Percentiles rank a stretch among this genome's conserved stretches.
These are phyloP conservation scores for Terfezia boudieri DNA, from an alignment of 495 filamentous ascomycete genomes.

Conservation along the genomic window DNA sequence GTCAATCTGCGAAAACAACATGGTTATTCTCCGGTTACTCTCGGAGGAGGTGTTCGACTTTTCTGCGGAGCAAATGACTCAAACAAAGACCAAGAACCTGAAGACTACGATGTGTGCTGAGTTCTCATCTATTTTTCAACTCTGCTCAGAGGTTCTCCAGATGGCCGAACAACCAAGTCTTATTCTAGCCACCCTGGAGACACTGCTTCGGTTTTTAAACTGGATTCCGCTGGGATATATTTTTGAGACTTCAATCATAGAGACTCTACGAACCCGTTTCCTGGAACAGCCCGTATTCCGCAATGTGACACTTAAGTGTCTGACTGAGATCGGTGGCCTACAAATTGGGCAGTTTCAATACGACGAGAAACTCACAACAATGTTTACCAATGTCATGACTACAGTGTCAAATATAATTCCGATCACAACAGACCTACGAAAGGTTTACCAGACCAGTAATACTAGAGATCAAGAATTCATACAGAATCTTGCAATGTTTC, in stretches of 20 bases:
- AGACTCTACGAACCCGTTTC: slow-evolving; percentile 75
- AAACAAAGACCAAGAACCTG: slow-evolving; percentile 76
- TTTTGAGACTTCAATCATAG: slow-evolving; percentile 91
- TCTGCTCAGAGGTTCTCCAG: slow-evolving; percentile 81
- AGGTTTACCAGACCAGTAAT: slow-evolving; percentile 73
- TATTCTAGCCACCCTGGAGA: slow-evolving; percentile 85
- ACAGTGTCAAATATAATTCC: slow-evolving; percentile 80
- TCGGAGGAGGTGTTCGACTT: slow-evolving; percentile 99
- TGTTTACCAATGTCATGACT: slow-evolving; percentile 90
- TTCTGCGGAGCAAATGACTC: slow-evolving; percentile 96
- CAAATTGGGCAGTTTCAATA: slow-evolving; percentile 61
- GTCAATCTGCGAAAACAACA: slow-evolving; percentile 98
- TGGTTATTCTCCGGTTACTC: slow-evolving; percentile 85
- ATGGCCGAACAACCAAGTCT: slow-evolving; percentile 72
- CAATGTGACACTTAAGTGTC: slow-evolving; percentile 85
- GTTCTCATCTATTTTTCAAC: slow-evolving; percentile 90
- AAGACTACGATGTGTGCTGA: slow-evolving; percentile 97
- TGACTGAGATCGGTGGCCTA: slow-evolving; percentile 90
- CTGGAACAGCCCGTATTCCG: slow-evolving; percentile 79
- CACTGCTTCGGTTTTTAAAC: slow-evolving; percentile 84
- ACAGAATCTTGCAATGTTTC: slow-evolving; percentile 83
- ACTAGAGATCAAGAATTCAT: slow-evolving; percentile 92
- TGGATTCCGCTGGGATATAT: slow-evolving; percentile 98
- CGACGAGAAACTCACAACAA: slow-evolving; percentile 78
- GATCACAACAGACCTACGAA: slow-evolving; percentile 65